phyloP scores from a whole-genome alignment of 495 filamentous ascomycete species.

The Ascodesmis nigricans region DNA sequence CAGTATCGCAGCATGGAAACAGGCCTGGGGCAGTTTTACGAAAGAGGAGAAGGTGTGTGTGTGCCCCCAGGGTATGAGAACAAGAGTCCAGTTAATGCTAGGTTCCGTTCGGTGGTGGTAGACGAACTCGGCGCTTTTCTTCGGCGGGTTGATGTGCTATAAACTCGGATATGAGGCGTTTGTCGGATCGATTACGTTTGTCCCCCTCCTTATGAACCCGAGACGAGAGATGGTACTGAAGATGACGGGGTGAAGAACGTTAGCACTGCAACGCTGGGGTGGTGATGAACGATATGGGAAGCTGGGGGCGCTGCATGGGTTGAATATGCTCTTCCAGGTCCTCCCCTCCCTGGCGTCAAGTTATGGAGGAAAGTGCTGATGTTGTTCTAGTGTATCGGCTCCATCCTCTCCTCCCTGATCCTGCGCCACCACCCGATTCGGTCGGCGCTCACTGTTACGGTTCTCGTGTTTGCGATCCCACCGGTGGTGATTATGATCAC shows the following conservation, averaged over 20 bases:
- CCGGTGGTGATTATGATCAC: constrained; percentile 23
- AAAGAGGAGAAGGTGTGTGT: too few relatives aligned
- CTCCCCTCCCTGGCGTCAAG: not conserved
- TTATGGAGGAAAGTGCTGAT: not conserved
- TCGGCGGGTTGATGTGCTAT: constrained; percentile 28
- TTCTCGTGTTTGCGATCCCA: constrained; percentile 24
- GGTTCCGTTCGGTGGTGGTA: too few relatives aligned
- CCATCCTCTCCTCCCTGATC: constrained; percentile 26
- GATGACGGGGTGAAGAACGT: constrained; percentile 10
- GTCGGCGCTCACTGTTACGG: constrained; percentile 22
- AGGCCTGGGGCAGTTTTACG: too few relatives aligned
- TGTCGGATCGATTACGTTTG: constrained; percentile 24
- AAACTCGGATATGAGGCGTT: constrained; percentile 29
- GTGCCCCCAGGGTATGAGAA: too few relatives aligned
- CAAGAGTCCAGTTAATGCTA: too few relatives aligned
- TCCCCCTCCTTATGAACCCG: not conserved
- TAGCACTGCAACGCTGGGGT: constrained; percentile 23
- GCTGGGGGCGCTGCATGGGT: constrained; percentile 25
- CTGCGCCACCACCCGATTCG: constrained; percentile 25
- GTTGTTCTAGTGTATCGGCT: constrained; percentile 22
- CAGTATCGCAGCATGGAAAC: too few relatives aligned
- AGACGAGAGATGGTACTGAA: too few relatives aligned
- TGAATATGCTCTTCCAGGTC: constrained; percentile 27
- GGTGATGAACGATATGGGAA: constrained; percentile 24
- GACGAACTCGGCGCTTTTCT: too few relatives aligned